Percentiles rank a stretch among this genome's conserved stretches.
These are phyloP conservation scores for Parathielavia hyrcaniae DNA, from an alignment of 495 filamentous ascomycete genomes.

Conservation along the genomic window DNA sequence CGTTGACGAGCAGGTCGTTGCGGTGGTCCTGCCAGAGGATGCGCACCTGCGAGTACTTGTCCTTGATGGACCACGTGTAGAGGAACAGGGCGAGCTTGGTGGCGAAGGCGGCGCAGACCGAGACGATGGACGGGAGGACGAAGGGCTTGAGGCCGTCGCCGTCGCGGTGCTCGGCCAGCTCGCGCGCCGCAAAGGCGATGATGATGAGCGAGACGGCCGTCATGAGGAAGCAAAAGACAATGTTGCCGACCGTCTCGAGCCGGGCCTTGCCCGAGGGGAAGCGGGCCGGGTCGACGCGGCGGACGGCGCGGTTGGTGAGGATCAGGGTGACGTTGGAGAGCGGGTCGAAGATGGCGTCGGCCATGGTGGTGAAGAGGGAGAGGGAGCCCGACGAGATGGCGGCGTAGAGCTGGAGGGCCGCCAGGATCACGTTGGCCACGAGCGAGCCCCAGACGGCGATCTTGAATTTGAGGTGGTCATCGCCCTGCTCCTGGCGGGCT, in stretches of 20 bases:
- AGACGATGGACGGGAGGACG: constrained; percentile 79
- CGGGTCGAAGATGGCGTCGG: constrained; percentile 93
- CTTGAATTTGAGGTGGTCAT: constrained; percentile 75
- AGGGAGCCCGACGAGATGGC: constrained; percentile 80
- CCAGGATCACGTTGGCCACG: constrained; percentile 71
- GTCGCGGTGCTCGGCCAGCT: constrained; percentile 49
- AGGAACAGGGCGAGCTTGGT: constrained; percentile 81
- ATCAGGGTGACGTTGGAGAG: constrained; percentile 85
- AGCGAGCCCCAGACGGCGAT: constrained; percentile 92
- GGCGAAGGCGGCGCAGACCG: constrained; percentile 74
- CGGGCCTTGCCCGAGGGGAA: constrained; percentile 93
- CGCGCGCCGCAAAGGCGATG: constrained; percentile 74
- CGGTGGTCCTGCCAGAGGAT: constrained; percentile 93
- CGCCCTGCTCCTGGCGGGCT: constrained; percentile 69
- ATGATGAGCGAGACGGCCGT: constrained; percentile 82
- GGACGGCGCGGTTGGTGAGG: constrained; percentile 79
- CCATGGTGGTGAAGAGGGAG: constrained; percentile 97
- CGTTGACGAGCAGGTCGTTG: constrained; percentile 84
- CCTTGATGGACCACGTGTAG: constrained; percentile 86
- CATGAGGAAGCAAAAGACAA: constrained; percentile 97
- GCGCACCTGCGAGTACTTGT: constrained; percentile 79
- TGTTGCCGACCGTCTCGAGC: constrained; percentile 94
- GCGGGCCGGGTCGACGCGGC: constrained; percentile 76
- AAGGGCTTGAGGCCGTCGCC: constrained; percentile 54
- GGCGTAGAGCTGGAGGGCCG: constrained; percentile 79